phyloP scores from a whole-genome alignment of 2,329 filamentous ascomycete species.

The Aureobasidium namibiae region DNA sequence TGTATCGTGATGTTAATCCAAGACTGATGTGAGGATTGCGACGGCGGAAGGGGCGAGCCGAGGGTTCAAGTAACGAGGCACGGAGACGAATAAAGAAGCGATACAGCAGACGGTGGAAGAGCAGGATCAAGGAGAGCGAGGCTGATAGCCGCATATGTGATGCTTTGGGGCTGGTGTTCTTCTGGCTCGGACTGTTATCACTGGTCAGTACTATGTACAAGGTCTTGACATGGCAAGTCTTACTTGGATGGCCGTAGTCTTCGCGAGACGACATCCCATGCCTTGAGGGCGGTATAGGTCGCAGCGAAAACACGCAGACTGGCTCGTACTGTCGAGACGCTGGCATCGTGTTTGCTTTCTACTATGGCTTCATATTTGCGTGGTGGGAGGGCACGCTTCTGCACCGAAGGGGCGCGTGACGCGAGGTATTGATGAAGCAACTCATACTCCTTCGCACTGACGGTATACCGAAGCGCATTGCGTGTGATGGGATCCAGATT shows the following conservation, averaged over 20 bases:
- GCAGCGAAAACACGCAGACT: conserved; percentile 37
- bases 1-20: conserved; percentile 71
- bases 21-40: conserved; percentile 71
- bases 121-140: conserved; percentile 74
- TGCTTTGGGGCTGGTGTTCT: conserved; percentile 16
- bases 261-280: conserved; percentile 35
- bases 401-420: conserved; percentile 57
- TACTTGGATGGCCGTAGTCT: conserved; percentile 21
- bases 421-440: conserved; percentile 75
- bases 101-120: conserved; percentile 82
- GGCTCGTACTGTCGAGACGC: conserved; percentile 35
- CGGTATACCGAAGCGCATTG: conserved; percentile 77
- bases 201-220: background rate
- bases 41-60: conserved; percentile 69
- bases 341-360: conserved; percentile 32
- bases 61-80: conserved; percentile 64
- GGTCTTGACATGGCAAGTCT: background rate
- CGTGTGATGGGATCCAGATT: conserved; percentile 63
- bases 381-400: conserved; percentile 45
- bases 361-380: conserved; percentile 44
- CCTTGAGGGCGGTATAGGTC: conserved; percentile 37
- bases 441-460: conserved; percentile 78
- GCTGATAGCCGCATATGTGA: conserved; percentile 69
- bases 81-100: conserved; percentile 80
- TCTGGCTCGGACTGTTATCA: background rate